Evolutionary conservation across 2,329 filamentous ascomycete genomes (phyloP), one percentile per base, ranked within the genome.

Genomic region (Beauveria sp.): DNA sequence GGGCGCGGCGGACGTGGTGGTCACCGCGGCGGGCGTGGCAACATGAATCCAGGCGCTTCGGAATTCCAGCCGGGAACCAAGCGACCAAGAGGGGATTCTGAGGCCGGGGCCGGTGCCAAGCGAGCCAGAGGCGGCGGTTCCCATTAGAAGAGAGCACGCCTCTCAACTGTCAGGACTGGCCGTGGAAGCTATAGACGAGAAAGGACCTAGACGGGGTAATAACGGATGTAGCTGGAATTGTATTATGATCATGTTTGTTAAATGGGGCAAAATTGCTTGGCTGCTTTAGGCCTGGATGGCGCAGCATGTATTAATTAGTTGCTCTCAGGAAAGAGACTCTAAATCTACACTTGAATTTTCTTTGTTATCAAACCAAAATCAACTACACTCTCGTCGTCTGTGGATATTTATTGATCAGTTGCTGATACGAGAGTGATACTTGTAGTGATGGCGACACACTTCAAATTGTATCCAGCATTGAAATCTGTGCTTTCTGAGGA

Each of bases 41-140:
- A 63, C 12, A 67, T 86, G 66, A 86, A 83, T 65, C 77, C 80
- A 1, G 73, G 73, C 14, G 83, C 80, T 10, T 75, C 78, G 54
- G 85, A 86, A 62, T 81, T 84, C 66, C 83, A 84, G 48, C 79
- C 81, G 9, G 82, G 83, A 4, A 82, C 78, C 66, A 86, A 86
- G 72, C 77, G 83, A 31, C 78, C 81, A 16, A 76, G 83, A 59
- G 82, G 84, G 54, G 83, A 86, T 60, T 75, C 73, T 0, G 77
- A 79, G 56, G 71, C 65, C 24, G 75, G 74, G 3, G 76, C 71
- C 20, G 76, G 76, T 22, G 75, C 75, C 3, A 79, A 79, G 69
- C 69, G 77, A 63, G 74, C 75, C 4, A 70, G 77, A 42, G 77
- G 77, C 63, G 73, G 58, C 20, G 58, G 58, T 10, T 28, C 72